Evolutionary conservation across 371 early-diverging fungal genomes (phyloP), one percentile per base, ranked within the genome.

Genomic region (Mortierella sp.): DNA sequence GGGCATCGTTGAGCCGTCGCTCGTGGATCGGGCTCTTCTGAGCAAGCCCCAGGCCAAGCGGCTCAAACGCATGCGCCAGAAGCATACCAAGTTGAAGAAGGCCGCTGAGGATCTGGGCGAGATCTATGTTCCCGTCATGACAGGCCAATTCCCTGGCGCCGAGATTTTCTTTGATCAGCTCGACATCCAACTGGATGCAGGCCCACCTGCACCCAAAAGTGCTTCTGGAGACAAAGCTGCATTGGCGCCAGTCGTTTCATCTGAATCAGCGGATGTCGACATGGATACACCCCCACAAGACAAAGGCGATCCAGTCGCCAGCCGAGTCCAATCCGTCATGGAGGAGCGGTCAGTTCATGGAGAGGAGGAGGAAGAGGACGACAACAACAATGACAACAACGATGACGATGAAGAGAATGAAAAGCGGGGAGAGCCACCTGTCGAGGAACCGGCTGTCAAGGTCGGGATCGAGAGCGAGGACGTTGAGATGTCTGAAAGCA

Each of bases 1-100:
- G 10, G 65, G 65, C 7, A 65, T 65, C 32, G 3, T 32, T 1
- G 65, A 65, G 10, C 65, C 65, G 7, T 38, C 35, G 24, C 21
- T 38, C 18, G 38, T 38, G 35, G 65, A 65, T 38, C 65, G 65
- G 21, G 7, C 24, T 14, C 38, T 65, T 41, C 21, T 65, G 65
- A 65, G 35, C 7, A 65, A 65, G 24, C 21, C 65, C 10, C 65
- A 65, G 21, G 65, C 65, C 21, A 65, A 65, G 38, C 35, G 65
- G 21, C 65, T 65, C 8, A 65, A 65, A 35, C 65, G 65, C 65
- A 65, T 65, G 65, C 35, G 65, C 8, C 65, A 65, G 38, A 65
- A 65, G 21, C 65, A 65, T 21, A 65, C 65, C 24, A 65, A 65
- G 65, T 6, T 65, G 38, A 65, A 65, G 65, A 65, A 65, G 21